Evolutionary conservation across 441 rosid genomes (phyloP).

Genomic region (Croton laevigatus): DNA sequence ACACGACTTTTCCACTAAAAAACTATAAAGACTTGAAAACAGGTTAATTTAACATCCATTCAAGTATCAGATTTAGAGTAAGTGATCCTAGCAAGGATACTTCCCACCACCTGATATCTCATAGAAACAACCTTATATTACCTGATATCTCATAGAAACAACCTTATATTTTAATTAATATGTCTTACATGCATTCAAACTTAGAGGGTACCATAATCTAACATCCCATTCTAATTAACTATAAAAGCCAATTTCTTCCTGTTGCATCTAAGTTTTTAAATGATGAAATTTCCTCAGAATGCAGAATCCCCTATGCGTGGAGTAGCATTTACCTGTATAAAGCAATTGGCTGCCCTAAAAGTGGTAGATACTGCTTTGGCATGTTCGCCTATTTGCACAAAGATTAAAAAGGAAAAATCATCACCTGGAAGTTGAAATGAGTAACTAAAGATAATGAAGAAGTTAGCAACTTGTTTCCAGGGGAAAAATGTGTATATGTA

Average conservation of each 20-base stretch:
- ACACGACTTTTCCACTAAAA: neutral
- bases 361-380: slow-evolving; percentile 97
- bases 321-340: slow-evolving; percentile 69
- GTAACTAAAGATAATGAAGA: slow-evolving; percentile 20
- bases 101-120: slow-evolving; percentile 2
- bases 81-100: neutral
- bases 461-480: neutral
- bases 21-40: neutral
- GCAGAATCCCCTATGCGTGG: slow-evolving; percentile 1
- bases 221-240: neutral
- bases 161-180: neutral
- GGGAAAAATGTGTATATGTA: neutral
- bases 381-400: slow-evolving; percentile 69
- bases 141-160: slow-evolving; percentile 2
- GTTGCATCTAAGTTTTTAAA: neutral
- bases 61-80: neutral
- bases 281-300: neutral
- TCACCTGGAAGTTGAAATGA: slow-evolving; percentile 33
- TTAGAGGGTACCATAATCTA: neutral
- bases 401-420: slow-evolving; percentile 37
- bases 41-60: neutral
- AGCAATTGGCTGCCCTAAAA: slow-evolving; percentile 88
- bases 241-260: neutral
- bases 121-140: neutral
- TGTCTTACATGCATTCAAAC: slow-evolving; percentile 3